phyloP scores from a whole-genome alignment of 805 yeast genomes.

The Saturnispora bothae region DNA sequence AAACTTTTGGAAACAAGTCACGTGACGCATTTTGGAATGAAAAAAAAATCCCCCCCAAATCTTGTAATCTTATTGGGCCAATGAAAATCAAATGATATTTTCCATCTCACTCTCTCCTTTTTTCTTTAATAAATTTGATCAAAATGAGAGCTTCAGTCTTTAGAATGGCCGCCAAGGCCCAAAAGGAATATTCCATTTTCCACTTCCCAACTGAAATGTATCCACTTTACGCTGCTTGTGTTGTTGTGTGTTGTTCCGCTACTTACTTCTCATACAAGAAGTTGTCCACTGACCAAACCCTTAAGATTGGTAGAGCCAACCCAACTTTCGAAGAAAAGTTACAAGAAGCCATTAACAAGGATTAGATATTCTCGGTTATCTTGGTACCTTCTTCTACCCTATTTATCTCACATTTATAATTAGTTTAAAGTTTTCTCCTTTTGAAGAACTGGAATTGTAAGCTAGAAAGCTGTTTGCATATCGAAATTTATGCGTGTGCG shows the following conservation, averaged over 20 bases:
- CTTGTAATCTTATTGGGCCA: background rate
- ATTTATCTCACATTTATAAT: too few species aligned
- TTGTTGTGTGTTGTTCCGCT: constrained; percentile 40
- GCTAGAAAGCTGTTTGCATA: too few species aligned
- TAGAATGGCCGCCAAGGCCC: constrained; percentile 5
- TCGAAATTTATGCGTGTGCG: too few species aligned
- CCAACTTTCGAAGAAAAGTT: constrained; percentile 33
- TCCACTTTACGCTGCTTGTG: constrained; percentile 48
- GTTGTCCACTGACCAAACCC: constrained; percentile 35
- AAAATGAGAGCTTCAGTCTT: constrained; percentile 8
- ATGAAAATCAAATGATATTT: background rate
- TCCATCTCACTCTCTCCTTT: background rate
- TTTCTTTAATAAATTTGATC: too few species aligned
- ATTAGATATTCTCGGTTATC: background rate
- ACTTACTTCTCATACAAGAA: constrained; percentile 43
- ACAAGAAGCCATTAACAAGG: constrained; percentile 26
- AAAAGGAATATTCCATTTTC: constrained; percentile 17
- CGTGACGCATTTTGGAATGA: too few species aligned
- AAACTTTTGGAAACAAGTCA: background rate
- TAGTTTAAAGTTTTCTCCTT: too few species aligned
- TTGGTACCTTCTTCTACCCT: background rate
- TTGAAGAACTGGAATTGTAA: too few species aligned
- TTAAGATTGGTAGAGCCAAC: constrained; percentile 39
- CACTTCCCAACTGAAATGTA: constrained; percentile 44
- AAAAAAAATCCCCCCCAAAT: too few species aligned